Conservation (phyloP, 768 basidiomycete genomes). For the Tulasnella calospora region DNA sequence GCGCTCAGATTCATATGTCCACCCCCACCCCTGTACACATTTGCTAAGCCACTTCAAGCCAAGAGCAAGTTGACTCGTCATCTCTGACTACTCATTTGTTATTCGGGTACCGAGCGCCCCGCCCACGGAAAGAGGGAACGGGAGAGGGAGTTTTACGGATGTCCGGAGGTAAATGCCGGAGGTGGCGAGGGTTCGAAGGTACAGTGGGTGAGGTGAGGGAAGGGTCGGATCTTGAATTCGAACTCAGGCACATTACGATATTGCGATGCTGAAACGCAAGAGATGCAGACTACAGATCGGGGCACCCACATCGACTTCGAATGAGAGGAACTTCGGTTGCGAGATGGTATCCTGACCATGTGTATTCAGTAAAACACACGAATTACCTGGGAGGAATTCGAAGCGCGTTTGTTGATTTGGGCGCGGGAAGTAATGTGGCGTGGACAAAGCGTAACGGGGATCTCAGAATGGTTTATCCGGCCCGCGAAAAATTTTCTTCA, state of each 20-base stretch:
- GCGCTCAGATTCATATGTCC: too few relatives aligned
- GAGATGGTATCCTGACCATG: not conserved
- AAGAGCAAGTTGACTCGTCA: not conserved
- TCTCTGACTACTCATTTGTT: not conserved
- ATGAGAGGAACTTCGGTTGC: not conserved
- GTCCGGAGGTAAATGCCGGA: not conserved
- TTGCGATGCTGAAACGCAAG: not conserved
- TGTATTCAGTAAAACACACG: not conserved
- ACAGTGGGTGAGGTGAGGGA: not conserved
- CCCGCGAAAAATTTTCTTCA: too few relatives aligned
- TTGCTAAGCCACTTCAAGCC: not conserved
- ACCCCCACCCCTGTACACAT: not conserved
- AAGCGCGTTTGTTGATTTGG: not conserved
- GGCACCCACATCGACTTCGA: not conserved
- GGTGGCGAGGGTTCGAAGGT: not conserved
- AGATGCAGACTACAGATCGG: not conserved
- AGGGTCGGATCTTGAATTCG: slow-evolving; percentile 9
- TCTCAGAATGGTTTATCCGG: not conserved
- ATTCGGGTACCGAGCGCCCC: not conserved
- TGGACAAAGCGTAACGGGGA: not conserved
- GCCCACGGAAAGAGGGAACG: not conserved
- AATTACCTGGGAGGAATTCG: not conserved
- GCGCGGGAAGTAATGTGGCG: not conserved
- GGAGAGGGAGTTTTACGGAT: not conserved
- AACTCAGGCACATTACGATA: not conserved